Base-by-base conservation (phyloP, 2,329 filamentous ascomycete genomes). In the Penicillium sclerotigenum region DNA sequence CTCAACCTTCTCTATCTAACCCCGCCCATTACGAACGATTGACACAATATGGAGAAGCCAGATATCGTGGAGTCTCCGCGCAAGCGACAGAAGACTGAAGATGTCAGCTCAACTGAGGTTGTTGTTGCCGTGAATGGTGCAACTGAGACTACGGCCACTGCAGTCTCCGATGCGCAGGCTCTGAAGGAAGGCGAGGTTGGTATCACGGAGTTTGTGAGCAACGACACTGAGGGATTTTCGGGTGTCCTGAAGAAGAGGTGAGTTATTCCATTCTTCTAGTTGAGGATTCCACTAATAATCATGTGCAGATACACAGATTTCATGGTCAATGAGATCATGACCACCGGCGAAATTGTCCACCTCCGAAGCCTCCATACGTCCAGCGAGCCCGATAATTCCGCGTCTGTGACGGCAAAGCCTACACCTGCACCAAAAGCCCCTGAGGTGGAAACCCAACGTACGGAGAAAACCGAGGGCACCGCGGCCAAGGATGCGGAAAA, bases 301-400 rank as follows among this genome's bases (percentile, higher is more conserved):
- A 47, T 16, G 13, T 28, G 20, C 54, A 85, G 90, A 63, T 97
- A 92, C 73, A 93, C 91, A 4, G 92, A 97, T 72, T 97, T 97
- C 67, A 80, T 94, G 64, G 92, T 97, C 65, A 92, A 96, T 68
- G 92, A 97, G 73, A 93, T 97, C 59, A 78, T 83, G 20, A 85
- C 87, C 29, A 83, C 88, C 67, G 91, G 91, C 16, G 75, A 85
- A 52, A 89, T 96, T 14, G 73, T 94, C 50, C 90, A 93, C 72
- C 78, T 97, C 47, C 79, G 74, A 55, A 81, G 79, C 51, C 73
- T 81, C 16, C 63, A 66, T 18, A 66, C 67, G 8, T 72, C 73
- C 0, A 46, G 57, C 14, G 58, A 65, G 38, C 46, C 52, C 9
- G 51, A 58, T 28, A 52, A 59, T 9, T 41, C 58, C 1, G 57